Base-by-base conservation (phyloP, 441 rosid genomes). In the Euphorbia neoarborescens region DNA sequence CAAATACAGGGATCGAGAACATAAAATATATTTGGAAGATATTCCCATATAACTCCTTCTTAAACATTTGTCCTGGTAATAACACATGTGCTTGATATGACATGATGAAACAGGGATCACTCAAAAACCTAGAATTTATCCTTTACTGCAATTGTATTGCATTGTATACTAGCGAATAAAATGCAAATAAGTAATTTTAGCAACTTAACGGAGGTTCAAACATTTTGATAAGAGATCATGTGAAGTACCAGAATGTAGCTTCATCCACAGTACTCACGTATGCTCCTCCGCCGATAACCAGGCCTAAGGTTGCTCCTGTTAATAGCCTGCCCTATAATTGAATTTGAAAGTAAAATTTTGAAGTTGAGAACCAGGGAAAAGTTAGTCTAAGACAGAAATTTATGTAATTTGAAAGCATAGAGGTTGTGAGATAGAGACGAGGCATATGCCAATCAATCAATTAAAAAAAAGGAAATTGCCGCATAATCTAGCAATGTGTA, bases 221-320 rank as follows among this genome's bases (percentile, higher is more conserved):
- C 12, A 17, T 53, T 17, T 13, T 54, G 27, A 58, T 53, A 46
- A 48, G 15, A 40, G 62, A 50, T 22, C 24, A 11, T 44, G 24
- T 42, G 30, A 73, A 68, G 72, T 89, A 91, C 97, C 98, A 93
- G 86, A 93, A 87, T 69, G 98, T 91, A 57, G 97, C 96, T 84
- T 91, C 98, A 81, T 94, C 98, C 69, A 87, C 91, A 46, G 97
- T 94, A 78, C 98, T 93, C 66, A 84, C 96, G 80, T 93, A 93
- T 73, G 98, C 98, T 76, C 97, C 98, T 62, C 96, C 92, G 48
- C 87, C 93, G 72, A 94, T 94, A 22, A 86, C 81, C 24, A 94
- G 66, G 25, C 97, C 95, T 68, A 91, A 76, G 63, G 96, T 86
- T 53, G 90, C 88, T 73, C 97, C 99, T 0, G 99, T 88, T 63